Percentiles rank a stretch among this genome's conserved stretches.
Evolutionary conservation across 306 rosid species (phyloP).

Genomic region (Lathyrus oleraceus): DNA sequence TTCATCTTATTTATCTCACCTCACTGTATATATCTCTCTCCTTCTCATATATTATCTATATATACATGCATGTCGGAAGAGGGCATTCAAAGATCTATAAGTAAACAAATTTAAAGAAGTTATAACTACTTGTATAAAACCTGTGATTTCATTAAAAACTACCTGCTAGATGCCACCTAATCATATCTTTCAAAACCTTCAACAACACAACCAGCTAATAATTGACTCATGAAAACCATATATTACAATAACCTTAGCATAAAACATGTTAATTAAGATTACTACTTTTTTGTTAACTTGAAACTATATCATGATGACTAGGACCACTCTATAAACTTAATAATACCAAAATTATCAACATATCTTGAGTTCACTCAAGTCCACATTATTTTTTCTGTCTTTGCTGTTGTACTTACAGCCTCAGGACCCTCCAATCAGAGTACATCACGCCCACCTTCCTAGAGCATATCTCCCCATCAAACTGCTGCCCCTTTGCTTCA

Average conservation of each 20-base stretch:
- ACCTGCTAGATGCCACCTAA: slow-evolving; percentile 32
- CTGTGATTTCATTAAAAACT: slow-evolving; percentile 48
- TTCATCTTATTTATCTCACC: background rate
- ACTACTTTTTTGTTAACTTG: background rate
- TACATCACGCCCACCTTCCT: background rate
- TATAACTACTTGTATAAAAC: slow-evolving; percentile 33
- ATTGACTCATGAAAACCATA: slow-evolving; percentile 10
- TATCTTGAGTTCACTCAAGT: background rate
- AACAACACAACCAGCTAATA: slow-evolving; percentile 1
- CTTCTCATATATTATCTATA: background rate
- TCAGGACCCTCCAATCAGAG: background rate
- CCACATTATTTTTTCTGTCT: background rate
- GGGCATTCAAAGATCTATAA: slow-evolving; percentile 31
- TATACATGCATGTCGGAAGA: slow-evolving; percentile 42
- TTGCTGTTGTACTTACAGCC: background rate
- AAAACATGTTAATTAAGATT: background rate
- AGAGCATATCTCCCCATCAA: background rate
- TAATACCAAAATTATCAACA: background rate
- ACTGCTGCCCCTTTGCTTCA: background rate
- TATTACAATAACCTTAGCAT: background rate
- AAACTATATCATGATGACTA: background rate
- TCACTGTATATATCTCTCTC: too few relatives aligned
- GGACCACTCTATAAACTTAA: background rate
- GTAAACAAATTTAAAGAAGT: slow-evolving; percentile 20
- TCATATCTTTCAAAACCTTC: slow-evolving; percentile 33